Conservation (phyloP, 257 asterid genomes). For the Perilla frutescens region DNA sequence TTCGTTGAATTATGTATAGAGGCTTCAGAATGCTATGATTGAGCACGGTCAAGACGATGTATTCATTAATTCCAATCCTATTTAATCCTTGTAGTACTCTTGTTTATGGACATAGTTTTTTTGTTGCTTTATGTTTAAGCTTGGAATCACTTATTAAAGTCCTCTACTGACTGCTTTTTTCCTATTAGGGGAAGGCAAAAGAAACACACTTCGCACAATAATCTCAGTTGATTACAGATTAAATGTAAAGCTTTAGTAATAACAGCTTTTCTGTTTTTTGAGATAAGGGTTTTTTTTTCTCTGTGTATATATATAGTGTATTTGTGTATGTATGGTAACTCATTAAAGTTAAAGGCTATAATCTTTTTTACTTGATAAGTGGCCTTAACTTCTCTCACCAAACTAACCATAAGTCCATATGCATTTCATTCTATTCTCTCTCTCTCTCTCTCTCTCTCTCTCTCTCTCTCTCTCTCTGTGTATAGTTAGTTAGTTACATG, state of each 20-base stretch:
- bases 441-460: no score
- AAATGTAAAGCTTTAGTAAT: conserved; percentile 18
- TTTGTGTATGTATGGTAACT: not conserved
- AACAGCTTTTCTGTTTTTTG: not conserved
- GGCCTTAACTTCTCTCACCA: conserved; percentile 31
- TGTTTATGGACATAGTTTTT: conserved; percentile 3
- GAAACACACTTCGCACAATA: conserved; percentile 26
- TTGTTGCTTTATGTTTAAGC: conserved; percentile 42
- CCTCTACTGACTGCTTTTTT: conserved; percentile 33
- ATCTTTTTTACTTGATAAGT: not conserved
- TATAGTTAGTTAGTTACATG: no score
- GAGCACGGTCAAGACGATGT: conserved; percentile 3
- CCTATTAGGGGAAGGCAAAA: conserved; percentile 33
- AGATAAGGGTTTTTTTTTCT: not conserved
- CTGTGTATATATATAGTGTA: not conserved
- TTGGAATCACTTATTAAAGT: conserved; percentile 40
- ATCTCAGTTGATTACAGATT: conserved; percentile 21
- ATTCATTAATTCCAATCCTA: not conserved
- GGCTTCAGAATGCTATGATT: conserved; percentile 11
- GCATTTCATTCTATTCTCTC: no score
- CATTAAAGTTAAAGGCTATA: not conserved
- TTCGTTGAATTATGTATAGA: conserved; percentile 19
- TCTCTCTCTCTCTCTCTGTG: no score
- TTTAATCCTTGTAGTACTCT: conserved; percentile 6
- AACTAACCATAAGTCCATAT: conserved; percentile 10